Base-by-base conservation (phyloP, 2,329 filamentous ascomycete genomes). In the Aspergillus pseudonomiae region DNA sequence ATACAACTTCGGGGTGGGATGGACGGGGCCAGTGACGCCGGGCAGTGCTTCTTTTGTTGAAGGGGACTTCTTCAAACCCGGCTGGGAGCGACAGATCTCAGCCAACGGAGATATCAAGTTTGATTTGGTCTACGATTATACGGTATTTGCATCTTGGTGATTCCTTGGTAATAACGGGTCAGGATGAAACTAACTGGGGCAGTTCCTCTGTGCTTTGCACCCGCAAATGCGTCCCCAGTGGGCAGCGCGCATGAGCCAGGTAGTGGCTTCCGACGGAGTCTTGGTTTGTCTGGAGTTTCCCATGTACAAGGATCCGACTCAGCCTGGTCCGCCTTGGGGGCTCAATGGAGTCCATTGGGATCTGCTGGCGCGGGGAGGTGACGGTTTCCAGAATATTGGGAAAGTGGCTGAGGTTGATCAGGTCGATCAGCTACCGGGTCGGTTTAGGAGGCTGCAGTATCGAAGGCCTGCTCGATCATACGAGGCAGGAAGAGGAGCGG, bases 171-270 rank as follows among this genome's bases (percentile, higher is more conserved):
- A 36, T 34, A 9, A 19, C 16, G n/a, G n/a, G 7, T 24, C 12
- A 24, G 55, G 24, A 32, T 10, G 12, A n/a, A 19, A 24, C 41
- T 60, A 28, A 24, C 28, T 11, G 28, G 53, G 19, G 21, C 65
- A 89, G 87, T 90, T 90, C 73, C 81, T 89, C 61, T 89, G 85
- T 69, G 87, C 88, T 28, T 79, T 90, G 0, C 85, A 85, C 16
- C 83, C 82, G 2, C 76, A 79, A 2, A 77, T 82, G 61, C 82
- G 87, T 32, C 80, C 83, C 6, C 74, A 73, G 28, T 89, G 87
- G 87, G 83, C 86, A 28, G 74, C 75, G 62, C 80, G 85, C 60
- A 84, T 86, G 75, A 70, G 78, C 14, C 73, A 82, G 41, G 79
- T 89, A 45, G 78, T 89, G 32, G 68, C 77, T 26, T 80, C 80